Percentiles rank a stretch among this genome's conserved stretches.
These are phyloP conservation scores for Sporothrix humicola DNA, from an alignment of 2,329 filamentous ascomycete genomes.

Conservation along the genomic window DNA sequence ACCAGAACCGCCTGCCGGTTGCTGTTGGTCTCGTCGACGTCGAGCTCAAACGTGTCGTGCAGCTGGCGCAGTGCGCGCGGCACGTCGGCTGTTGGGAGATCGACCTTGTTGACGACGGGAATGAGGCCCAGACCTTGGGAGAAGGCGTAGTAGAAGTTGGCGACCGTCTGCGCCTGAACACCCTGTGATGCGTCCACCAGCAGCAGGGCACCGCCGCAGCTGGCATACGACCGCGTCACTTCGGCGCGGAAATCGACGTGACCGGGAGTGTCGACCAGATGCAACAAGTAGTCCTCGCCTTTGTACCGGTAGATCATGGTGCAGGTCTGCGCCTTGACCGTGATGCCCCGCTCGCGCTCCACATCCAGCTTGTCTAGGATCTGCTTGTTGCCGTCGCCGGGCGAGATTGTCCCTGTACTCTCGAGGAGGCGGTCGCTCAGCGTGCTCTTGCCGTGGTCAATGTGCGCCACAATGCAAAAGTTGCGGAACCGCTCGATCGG, in stretches of 20 bases:
- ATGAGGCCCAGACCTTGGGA: conserved; percentile 85
- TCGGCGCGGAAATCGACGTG: conserved; percentile 98
- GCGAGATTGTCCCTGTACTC: conserved; percentile 88
- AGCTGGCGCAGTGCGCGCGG: conserved; percentile 85
- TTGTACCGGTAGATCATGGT: conserved; percentile 93
- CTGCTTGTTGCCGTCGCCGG: conserved; percentile 85
- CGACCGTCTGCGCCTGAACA: conserved; percentile 95
- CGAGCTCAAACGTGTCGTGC: conserved; percentile 83
- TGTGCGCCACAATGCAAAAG: conserved; percentile 98
- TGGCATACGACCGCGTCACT: conserved; percentile 93
- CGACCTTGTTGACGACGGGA: conserved; percentile 96
- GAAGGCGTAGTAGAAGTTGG: conserved; percentile 98
- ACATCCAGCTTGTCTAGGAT: conserved; percentile 97
- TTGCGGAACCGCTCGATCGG: conserved; percentile 84
- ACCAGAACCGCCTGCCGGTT: conserved; percentile 65
- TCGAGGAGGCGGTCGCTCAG: conserved; percentile 91
- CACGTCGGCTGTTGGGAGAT: conserved; percentile 88
- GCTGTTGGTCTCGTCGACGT: conserved; percentile 65
- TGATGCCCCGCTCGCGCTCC: conserved; percentile 93
- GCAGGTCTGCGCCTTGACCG: conserved; percentile 98
- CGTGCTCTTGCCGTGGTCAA: conserved; percentile 98
- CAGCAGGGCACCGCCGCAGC: conserved; percentile 88
- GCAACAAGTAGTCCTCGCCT: conserved; percentile 87
- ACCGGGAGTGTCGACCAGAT: conserved; percentile 94
- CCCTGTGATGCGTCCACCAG: conserved; percentile 96